A percentile compares a stretch with the other conserved stretches of the same genome.
Conservation (phyloP, 495 filamentous ascomycete species). For the Antarctomyces pellizariae region DNA sequence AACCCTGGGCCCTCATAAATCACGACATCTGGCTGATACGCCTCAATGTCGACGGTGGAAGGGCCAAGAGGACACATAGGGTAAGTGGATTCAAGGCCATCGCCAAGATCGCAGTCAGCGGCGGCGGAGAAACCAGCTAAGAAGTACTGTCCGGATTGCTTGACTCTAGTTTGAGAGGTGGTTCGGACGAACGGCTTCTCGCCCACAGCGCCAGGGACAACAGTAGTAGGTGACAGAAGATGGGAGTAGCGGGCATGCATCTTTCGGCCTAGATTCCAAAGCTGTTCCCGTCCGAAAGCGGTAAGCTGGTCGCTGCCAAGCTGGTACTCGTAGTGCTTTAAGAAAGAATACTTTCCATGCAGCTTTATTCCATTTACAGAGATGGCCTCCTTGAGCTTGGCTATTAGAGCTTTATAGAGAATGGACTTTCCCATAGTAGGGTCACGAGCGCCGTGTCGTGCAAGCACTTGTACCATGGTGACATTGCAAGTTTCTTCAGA, state of each 20-base stretch:
- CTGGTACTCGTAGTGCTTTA: slow-evolving; percentile 43
- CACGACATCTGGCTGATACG: slow-evolving; percentile 29
- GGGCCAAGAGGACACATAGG: too few species aligned
- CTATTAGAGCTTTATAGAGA: slow-evolving; percentile 29
- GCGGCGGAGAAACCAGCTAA: slow-evolving; percentile 43
- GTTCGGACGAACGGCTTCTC: slow-evolving; percentile 47
- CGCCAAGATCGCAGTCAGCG: slow-evolving; percentile 20
- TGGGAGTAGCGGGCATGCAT: slow-evolving; percentile 47
- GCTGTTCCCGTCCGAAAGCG: slow-evolving; percentile 42
- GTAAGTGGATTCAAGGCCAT: too few species aligned
- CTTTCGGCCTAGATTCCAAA: slow-evolving; percentile 47
- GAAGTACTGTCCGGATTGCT: slow-evolving; percentile 50
- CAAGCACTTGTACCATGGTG: slow-evolving; percentile 58
- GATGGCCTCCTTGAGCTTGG: slow-evolving; percentile 36
- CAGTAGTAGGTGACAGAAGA: too few species aligned
- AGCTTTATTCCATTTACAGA: slow-evolving; percentile 30
- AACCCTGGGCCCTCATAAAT: slow-evolving; percentile 35
- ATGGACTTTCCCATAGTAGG: slow-evolving; percentile 40
- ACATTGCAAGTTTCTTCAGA: slow-evolving; percentile 40
- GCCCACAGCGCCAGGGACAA: too few species aligned
- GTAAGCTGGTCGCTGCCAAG: slow-evolving; percentile 59
- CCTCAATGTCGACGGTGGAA: slow-evolving; percentile 9
- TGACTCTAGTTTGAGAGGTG: slow-evolving; percentile 44
- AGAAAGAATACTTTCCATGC: slow-evolving; percentile 32
- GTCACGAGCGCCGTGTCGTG: slow-evolving; percentile 64